Conservation (phyloP, 495 filamentous ascomycete genomes). For the Xylaria cubensis region DNA sequence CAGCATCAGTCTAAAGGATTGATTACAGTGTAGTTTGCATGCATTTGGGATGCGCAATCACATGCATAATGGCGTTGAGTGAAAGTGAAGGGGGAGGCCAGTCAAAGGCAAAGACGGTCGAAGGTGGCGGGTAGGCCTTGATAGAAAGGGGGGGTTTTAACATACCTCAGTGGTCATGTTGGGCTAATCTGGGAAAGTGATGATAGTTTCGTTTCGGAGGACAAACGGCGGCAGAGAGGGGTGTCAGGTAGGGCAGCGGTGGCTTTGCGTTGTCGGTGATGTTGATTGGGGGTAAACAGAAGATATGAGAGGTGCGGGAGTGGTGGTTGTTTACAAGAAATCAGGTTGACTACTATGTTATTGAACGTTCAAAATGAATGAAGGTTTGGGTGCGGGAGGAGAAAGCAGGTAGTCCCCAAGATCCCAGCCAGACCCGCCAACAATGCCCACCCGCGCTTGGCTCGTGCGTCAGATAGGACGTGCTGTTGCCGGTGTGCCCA, state of each 20-base stretch:
- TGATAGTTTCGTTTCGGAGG: slow-evolving; percentile 33
- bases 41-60: neutral
- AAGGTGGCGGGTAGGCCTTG: slow-evolving; percentile 37
- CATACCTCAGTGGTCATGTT: slow-evolving; percentile 75
- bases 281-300: slow-evolving; percentile 29
- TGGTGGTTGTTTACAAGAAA: slow-evolving; percentile 46
- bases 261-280: slow-evolving; percentile 36
- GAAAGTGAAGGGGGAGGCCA: slow-evolving; percentile 43
- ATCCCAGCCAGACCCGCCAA: slow-evolving; percentile 36
- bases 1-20: slow-evolving; percentile 44
- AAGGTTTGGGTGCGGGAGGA: slow-evolving; percentile 46
- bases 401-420: slow-evolving; percentile 37
- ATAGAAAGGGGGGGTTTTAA: slow-evolving; percentile 45
- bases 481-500: slow-evolving; percentile 3
- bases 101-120: slow-evolving; percentile 39
- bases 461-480: slow-evolving; percentile 28
- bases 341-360: slow-evolving; percentile 29
- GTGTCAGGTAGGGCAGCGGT: slow-evolving; percentile 33
- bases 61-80: slow-evolving; percentile 30
- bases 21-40: slow-evolving; percentile 22
- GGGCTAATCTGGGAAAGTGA: slow-evolving; percentile 28
- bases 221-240: slow-evolving; percentile 36
- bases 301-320: slow-evolving; percentile 30
- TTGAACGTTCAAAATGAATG: slow-evolving; percentile 43
- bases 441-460: slow-evolving; percentile 37